phyloP scores from a whole-genome alignment of 2,329 filamentous ascomycete species.

The Epichloe sibirici region DNA sequence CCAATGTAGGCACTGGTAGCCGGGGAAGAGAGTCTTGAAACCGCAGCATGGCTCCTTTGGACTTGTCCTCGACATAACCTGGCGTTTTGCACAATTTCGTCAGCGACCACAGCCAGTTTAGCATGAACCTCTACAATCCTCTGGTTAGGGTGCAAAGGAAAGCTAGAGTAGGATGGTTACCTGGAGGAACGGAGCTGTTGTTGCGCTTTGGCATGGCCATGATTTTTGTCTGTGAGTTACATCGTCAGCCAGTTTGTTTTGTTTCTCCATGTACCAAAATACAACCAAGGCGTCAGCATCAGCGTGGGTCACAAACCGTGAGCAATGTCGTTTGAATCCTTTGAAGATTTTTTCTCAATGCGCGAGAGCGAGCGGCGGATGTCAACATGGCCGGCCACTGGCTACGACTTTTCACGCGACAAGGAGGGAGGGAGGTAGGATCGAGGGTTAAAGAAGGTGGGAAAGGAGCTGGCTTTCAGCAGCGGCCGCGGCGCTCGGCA shows the following conservation, averaged over 20 bases:
- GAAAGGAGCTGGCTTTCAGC: not conserved
- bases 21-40: constrained; percentile 77
- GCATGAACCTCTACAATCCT: not conserved
- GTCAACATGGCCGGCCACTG: constrained; percentile 22
- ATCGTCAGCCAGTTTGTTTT: not conserved
- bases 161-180: constrained; percentile 17
- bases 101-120: not conserved
- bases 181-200: constrained; percentile 44
- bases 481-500: constrained; percentile 1
- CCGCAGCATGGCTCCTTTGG: constrained; percentile 69
- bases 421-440: not conserved
- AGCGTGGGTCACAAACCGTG: not conserved
- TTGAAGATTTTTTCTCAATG: constrained; percentile 23
- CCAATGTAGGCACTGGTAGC: constrained; percentile 68
- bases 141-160: not conserved
- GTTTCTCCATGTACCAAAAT: not conserved
- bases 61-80: constrained; percentile 72
- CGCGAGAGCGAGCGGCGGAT: constrained; percentile 19
- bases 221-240: constrained; percentile 14
- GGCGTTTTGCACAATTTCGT: constrained; percentile 1
- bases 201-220: constrained; percentile 44
- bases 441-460: not conserved
- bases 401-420: not conserved
- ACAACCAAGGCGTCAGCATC: not conserved
- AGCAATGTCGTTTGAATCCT: constrained; percentile 14